phyloP scores from a whole-genome alignment of 345 rosid genomes.

The Melaleuca quinquenervia region DNA sequence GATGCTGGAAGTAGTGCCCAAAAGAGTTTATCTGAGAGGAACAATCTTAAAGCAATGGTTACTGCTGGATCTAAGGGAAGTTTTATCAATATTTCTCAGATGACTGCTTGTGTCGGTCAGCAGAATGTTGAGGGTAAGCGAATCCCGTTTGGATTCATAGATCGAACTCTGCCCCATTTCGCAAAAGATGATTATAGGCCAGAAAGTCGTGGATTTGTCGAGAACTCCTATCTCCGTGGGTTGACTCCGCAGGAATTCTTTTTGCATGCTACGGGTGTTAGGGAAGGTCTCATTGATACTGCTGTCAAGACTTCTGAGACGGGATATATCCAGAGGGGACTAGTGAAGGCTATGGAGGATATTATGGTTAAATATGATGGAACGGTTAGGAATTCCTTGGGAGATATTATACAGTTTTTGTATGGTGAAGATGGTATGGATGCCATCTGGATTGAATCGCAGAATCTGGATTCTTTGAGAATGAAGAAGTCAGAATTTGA shows the following conservation, averaged over 20 bases:
- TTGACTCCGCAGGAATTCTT: constrained; percentile 98
- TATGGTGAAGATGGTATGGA: constrained; percentile 99
- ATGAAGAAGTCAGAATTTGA: constrained; percentile 80
- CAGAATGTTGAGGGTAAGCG: constrained; percentile 99
- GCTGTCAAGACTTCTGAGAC: constrained; percentile 99
- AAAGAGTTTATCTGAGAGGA: constrained; percentile 89
- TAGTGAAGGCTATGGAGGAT: constrained; percentile 99
- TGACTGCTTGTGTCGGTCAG: constrained; percentile 99
- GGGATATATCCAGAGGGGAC: constrained; percentile 97
- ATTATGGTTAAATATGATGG: constrained; percentile 99
- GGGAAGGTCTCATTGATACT: constrained; percentile 98
- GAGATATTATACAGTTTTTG: constrained; percentile 95
- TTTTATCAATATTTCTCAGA: constrained; percentile 94
- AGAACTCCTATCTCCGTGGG: constrained; percentile 94
- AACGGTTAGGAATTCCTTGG: constrained; percentile 90
- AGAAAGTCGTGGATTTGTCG: constrained; percentile 99
- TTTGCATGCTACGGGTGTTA: constrained; percentile 99
- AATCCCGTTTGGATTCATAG: constrained; percentile 83
- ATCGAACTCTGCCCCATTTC: constrained; percentile 90
- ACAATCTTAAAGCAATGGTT: constrained; percentile 98
- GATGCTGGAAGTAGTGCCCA: constrained; percentile 99
- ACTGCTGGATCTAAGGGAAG: constrained; percentile 99
- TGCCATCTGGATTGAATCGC: constrained; percentile 92
- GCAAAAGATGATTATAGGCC: constrained; percentile 94
- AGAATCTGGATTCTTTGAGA: constrained; percentile 83